Conservation (phyloP, 2,329 filamentous ascomycete genomes). For the Trichoderma citrinoviride region DNA sequence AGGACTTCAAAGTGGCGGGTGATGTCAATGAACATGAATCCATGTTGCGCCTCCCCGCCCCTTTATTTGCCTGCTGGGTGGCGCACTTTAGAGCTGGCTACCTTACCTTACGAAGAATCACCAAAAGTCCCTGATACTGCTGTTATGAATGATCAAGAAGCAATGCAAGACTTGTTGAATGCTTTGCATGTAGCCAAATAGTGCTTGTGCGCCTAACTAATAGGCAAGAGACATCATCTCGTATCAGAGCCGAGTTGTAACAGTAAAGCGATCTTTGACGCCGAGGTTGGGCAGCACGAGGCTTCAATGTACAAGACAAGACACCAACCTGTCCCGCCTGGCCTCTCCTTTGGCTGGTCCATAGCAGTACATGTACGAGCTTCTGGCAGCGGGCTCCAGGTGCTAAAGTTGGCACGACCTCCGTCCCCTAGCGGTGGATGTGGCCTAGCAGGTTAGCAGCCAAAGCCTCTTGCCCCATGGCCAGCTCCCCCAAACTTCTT, state of each 20-base stretch:
- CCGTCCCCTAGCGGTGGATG: background rate
- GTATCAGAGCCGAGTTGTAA: background rate
- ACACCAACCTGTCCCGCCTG: background rate
- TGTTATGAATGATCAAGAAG: too few species aligned
- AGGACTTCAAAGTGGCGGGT: background rate
- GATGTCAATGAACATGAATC: constrained; percentile 10
- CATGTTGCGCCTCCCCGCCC: background rate
- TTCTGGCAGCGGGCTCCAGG: background rate
- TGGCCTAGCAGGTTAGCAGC: background rate
- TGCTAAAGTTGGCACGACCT: background rate
- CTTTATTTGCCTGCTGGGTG: background rate
- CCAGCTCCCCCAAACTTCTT: constrained; percentile 12
- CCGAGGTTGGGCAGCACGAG: background rate
- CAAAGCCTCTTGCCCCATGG: constrained; percentile 3
- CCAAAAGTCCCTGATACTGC: too few species aligned
- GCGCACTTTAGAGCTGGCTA: background rate
- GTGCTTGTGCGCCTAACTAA: too few species aligned
- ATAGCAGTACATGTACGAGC: background rate
- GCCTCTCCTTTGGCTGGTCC: background rate
- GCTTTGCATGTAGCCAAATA: too few species aligned
- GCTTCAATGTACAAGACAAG: background rate
- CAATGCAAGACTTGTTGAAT: too few species aligned
- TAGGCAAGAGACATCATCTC: background rate
- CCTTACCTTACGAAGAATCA: background rate
- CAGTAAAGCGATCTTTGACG: background rate